Evolutionary conservation across 805 yeast genomes (phyloP).

Genomic region (Metschnikowia peoriensis): DNA sequence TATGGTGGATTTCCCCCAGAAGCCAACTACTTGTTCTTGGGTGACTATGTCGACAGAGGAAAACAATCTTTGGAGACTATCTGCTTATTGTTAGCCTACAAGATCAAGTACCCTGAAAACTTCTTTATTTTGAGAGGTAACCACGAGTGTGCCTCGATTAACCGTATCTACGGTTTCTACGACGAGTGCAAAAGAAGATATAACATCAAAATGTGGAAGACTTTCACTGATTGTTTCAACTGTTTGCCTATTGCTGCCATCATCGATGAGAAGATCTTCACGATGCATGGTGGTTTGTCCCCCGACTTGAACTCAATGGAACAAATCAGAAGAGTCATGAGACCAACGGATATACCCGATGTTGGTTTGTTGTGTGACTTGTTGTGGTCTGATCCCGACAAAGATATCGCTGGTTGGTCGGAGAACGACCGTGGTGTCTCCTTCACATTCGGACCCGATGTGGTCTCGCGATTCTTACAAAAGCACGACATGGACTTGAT

Average conservation of each 20-base stretch:
- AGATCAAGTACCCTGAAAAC: conserved; percentile 97
- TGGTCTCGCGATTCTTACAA: conserved; percentile 91
- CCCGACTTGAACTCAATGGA: conserved; percentile 98
- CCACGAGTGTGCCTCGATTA: conserved; percentile 97
- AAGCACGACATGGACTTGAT: conserved; percentile 97
- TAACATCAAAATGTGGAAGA: conserved; percentile 97
- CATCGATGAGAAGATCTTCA: conserved; percentile 94
- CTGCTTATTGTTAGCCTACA: conserved; percentile 89
- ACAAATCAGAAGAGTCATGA: conserved; percentile 97
- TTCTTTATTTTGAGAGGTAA: conserved; percentile 96
- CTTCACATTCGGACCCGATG: conserved; percentile 99
- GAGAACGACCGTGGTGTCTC: conserved; percentile 99
- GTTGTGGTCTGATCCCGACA: conserved; percentile 98
- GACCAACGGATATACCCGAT: conserved; percentile 99
- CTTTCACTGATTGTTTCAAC: conserved; percentile 97
- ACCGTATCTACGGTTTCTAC: conserved; percentile 96
- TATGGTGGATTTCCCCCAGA: conserved; percentile 99
- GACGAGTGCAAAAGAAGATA: conserved; percentile 98
- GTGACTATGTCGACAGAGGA: conserved; percentile 98
- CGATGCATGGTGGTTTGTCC: conserved; percentile 98
- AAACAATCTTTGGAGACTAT: conserved; percentile 96
- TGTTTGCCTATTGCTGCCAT: conserved; percentile 98
- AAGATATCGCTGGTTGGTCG: conserved; percentile 97
- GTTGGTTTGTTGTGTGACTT: conserved; percentile 94
- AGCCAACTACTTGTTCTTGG: conserved; percentile 91